These are phyloP conservation scores for Didymella pomorum DNA, from an alignment of 2,329 filamentous ascomycete genomes.

Conservation along the genomic window DNA sequence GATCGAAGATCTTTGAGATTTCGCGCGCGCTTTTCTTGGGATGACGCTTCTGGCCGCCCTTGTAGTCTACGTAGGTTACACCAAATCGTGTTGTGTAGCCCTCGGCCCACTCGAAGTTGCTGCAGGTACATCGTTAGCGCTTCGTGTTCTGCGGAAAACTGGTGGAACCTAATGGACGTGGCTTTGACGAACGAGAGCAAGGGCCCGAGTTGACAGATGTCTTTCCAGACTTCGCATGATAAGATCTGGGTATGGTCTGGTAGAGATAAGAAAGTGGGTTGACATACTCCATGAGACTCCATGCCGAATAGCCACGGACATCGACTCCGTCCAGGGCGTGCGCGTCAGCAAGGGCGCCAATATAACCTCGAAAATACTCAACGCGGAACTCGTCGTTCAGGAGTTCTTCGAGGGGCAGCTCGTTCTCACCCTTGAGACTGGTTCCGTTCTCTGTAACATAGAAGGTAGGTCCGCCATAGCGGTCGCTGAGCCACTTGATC, in stretches of 20 bases:
- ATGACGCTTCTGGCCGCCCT: conserved; percentile 77
- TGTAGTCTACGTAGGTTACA: conserved; percentile 83
- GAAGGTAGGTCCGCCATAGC: conserved; percentile 79
- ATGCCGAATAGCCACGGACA: conserved; percentile 82
- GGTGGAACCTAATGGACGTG: conserved; percentile 4
- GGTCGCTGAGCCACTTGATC: conserved; percentile 64
- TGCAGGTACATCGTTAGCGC: conserved; percentile 46
- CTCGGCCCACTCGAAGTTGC: conserved; percentile 92
- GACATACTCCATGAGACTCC: conserved; percentile 82
- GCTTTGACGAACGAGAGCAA: background rate
- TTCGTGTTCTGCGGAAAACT: conserved; percentile 4
- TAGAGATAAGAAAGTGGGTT: conserved; percentile 22
- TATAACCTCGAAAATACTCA: conserved; percentile 80
- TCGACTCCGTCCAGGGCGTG: conserved; percentile 76
- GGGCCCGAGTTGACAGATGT: conserved; percentile 4
- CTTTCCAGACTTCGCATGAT: background rate
- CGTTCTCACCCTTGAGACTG: conserved; percentile 82
- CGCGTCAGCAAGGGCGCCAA: conserved; percentile 78
- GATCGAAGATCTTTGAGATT: conserved; percentile 74
- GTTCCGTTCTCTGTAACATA: conserved; percentile 92
- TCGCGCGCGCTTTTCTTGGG: conserved; percentile 84
- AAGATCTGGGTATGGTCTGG: background rate
- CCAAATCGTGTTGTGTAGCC: conserved; percentile 88
- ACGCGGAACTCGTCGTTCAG: conserved; percentile 83
- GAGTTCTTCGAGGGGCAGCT: conserved; percentile 73